These are phyloP conservation scores for Chimonanthus salicifolius DNA, from an alignment of 164 flowering plant genomes.

Conservation along the genomic window DNA sequence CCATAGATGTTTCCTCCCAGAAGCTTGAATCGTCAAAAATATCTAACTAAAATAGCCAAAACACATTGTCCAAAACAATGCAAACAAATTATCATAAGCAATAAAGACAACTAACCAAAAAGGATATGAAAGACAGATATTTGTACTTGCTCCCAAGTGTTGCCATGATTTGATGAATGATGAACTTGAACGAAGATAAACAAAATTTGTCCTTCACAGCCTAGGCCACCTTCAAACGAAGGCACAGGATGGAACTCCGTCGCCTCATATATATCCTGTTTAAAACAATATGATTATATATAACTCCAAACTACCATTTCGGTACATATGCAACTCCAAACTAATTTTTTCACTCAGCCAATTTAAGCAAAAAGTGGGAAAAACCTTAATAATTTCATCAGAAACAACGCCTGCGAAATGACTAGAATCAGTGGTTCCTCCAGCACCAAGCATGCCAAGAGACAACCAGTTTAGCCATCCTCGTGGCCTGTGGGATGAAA, in stretches of 20 bases:
- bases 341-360: not conserved
- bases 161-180: slow-evolving; percentile 42
- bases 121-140: slow-evolving; percentile 8
- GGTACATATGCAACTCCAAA: slow-evolving; percentile 3
- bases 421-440: slow-evolving; percentile 80
- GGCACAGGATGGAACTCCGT: slow-evolving; percentile 61
- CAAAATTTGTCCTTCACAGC: slow-evolving; percentile 29
- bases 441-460: slow-evolving; percentile 97
- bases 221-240: slow-evolving; percentile 29
- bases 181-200: slow-evolving; percentile 45
- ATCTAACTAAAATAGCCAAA: not conserved
- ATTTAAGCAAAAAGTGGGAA: not conserved
- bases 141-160: slow-evolving; percentile 50
- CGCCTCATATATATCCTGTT: slow-evolving; percentile 89
- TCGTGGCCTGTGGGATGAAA: slow-evolving; percentile 40
- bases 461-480: slow-evolving; percentile 97
- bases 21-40: too few relatives aligned
- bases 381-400: slow-evolving; percentile 84
- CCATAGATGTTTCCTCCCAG: too few relatives aligned
- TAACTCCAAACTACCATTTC: not conserved
- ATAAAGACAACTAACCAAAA: slow-evolving; percentile 1
- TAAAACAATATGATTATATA: not conserved
- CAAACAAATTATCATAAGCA: slow-evolving; percentile 3
- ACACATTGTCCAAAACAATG: not conserved
- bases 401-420: slow-evolving; percentile 95